Evolutionary conservation across 805 yeast species (phyloP), one percentile per base, ranked within the genome.

Genomic region (Sungouiella thailandica): DNA sequence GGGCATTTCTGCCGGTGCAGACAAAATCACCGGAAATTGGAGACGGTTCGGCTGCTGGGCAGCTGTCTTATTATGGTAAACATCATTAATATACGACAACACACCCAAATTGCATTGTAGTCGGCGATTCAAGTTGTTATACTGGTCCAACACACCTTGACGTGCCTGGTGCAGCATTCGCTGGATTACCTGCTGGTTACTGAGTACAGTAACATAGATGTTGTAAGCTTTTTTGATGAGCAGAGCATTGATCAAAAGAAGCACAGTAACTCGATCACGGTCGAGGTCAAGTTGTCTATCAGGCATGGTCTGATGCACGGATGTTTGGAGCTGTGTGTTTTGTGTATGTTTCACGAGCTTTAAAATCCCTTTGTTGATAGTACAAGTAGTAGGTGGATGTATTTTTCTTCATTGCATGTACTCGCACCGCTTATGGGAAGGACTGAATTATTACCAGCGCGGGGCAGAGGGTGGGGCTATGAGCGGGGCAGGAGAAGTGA

Each of bases 1-100:
- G 0, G 79, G 78, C 57, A 74, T 61, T 28, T 73, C 79, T 3
- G 66, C 66, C 6, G 80, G 80, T 4, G 82, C 70, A 1, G 72
- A 58, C 38, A 74, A 62, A 25, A 75, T 70, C 19, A 69, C 64
- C 2, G 82, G 82, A 35, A 67, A 67, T 11, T 18, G 54, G 41
- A 30, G 50, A 37, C 31, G 50, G 33, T 39, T 39, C 0, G 51
- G 48, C 28, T 49, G 55, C n/a, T 50, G 55, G 4, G 51, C 41
- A 3, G 52, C 53, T 7, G 55, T 49, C 35, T 53, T 52, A n/a
- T 44, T 39, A 39, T 62, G 63, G 39, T 66, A 65, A 31, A 57
- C 51, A 31, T 64, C 70, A 36, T 61, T 62, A 23, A 67, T 52
- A 38, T 52, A 59, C 19, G 65, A 53, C 37, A 67, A 53, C 17